Base-by-base conservation (phyloP, 139 green algal genomes). In the Spirogloea muscicola region DNA sequence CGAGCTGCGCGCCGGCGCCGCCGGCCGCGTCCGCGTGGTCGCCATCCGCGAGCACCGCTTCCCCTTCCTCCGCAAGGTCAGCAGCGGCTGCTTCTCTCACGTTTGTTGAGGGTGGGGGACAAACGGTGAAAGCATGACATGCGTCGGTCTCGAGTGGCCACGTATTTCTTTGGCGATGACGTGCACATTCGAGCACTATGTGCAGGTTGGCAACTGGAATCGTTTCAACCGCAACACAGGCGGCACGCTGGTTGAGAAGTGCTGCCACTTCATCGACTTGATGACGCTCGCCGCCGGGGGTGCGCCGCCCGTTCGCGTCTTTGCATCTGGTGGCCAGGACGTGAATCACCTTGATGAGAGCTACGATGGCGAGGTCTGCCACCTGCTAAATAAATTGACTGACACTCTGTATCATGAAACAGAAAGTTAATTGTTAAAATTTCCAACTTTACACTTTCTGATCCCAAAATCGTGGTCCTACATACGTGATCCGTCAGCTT, bases 241-340 rank as follows among this genome's bases (percentile, higher is more conserved):
- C 3, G 69, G 69, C 46, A 77, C 69, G 33, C 69, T 77, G 43
- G 69, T 77, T 25, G 69, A 77, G 37, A 77, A 77, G 34, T 77
- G 69, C 38, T 77, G 69, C 69, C 69, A 77, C 60, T 77, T 77
- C 55, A 70, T 77, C 51, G 69, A 77, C 69, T 57, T 77, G 33
- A 77, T 77, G 69, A 71, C 43, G 38, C 69, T 77, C 36, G 69
- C 69, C 51, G 33, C 39, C 13, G 13, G 38, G 13, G 36, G 43
- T 25, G 57, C 7, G 2, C n/a, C n/a, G n/a, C 69, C 69, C 33
- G 18, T 55, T 16, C 44, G 69, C 34, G 69, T 77, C 18, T 70
- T 77, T 33, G 69, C 69, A 21, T 77, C 69, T 7, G 69, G 69
- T 6, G 49, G 2, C 4, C 69, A 77, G 69, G 57, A 42, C 46